Evolutionary conservation across 78 protist genomes (phyloP).

Genomic region (Salpingoeca rosetta): DNA sequence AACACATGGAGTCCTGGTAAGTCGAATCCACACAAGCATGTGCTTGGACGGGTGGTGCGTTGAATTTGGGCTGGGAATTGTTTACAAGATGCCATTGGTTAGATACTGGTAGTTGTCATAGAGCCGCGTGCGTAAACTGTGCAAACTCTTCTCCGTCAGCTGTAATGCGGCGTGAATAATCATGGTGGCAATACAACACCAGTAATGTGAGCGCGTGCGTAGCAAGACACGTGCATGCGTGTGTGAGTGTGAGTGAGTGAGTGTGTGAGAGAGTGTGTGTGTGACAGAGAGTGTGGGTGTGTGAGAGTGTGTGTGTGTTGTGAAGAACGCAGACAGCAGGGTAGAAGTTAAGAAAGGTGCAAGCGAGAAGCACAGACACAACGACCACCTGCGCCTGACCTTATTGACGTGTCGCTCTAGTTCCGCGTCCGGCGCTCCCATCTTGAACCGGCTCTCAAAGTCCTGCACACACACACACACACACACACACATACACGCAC

Average conservation of each 20-base stretch:
- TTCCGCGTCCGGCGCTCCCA: no score
- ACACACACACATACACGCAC: background rate
- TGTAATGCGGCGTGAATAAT: no score
- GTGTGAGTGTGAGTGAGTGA: background rate
- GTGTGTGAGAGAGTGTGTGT: background rate
- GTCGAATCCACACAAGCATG: background rate
- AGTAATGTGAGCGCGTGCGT: background rate
- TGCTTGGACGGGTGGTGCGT: background rate
- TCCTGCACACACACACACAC: background rate
- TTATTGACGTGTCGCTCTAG: no score
- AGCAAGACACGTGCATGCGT: background rate
- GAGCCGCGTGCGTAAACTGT: background rate
- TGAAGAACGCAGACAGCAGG: no score
- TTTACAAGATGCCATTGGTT: constrained; percentile 15
- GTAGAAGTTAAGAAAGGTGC: no score
- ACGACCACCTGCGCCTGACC: no score
- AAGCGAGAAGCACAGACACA: no score
- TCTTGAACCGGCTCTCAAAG: background rate
- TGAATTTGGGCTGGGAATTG: background rate
- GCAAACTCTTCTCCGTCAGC: background rate
- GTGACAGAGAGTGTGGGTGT: background rate
- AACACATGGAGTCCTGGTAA: background rate
- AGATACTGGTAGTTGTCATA: constrained; percentile 24
- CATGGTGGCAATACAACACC: no score
- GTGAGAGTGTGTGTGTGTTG: background rate